Evolutionary conservation across 768 basidiomycete genomes (phyloP), one percentile per base, ranked within the genome.

Genomic region (Strobilomyces confusus): DNA sequence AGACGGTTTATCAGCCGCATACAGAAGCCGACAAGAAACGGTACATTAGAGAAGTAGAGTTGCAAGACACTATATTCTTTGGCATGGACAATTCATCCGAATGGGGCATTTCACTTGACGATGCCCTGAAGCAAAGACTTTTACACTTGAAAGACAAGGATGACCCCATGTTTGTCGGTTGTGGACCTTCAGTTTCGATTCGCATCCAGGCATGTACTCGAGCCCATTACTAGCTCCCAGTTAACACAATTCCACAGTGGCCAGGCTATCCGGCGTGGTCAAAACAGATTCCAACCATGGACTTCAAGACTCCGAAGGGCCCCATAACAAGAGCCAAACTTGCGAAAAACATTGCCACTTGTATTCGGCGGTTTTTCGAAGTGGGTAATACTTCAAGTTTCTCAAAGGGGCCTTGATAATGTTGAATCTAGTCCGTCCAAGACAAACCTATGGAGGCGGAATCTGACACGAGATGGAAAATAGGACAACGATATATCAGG

Each of bases 141-240:
- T 77, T 75, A 62, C 72, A 77, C 37, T 74, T 91, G 30, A 65
- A 65, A 19, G 73, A 76, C 54, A 81, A 81, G 29, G 86, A 88
- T 37, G 80, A 84, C 55, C 73, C 73, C 5, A 86, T 91, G 64
- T 89, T 90, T 57, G 73, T 80, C 60, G 76, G 82, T 5, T 81
- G 88, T 40, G 89, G 89, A 4, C 88, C 88, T 9, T 89, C 87
- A 38, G 85, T 91, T 33, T 90, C 88, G 2, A 86, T 91, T 54
- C 80, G 88, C 29, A 73, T 90, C 23, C 86, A 88, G 76, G 88
- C 84, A 59, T 60, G 79, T 57, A 40, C 37, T 22, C 47, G 15
- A 44, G 12, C 12, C 32, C 49, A 33, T 26, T 44, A 23, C 49
- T 43, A 43, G 14, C 40, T 44, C 3, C 22, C 43, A 9, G 41